phyloP scores from a whole-genome alignment of 2,329 filamentous ascomycete genomes.

The Nannizziopsis arthrosporioides region DNA sequence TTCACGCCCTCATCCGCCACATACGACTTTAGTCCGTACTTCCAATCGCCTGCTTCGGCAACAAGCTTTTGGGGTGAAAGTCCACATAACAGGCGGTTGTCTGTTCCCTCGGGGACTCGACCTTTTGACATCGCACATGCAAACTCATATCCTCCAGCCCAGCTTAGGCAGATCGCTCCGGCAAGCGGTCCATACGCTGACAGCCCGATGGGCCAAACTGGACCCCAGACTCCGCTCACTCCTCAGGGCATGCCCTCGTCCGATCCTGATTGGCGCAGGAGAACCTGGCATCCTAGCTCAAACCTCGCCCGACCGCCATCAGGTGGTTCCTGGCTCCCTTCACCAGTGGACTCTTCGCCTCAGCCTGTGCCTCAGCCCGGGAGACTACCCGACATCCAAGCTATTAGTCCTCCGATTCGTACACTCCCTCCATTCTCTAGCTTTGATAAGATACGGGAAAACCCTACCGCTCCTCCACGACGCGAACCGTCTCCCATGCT shows the following conservation, averaged over 20 bases:
- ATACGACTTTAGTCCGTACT: slow-evolving; percentile 60
- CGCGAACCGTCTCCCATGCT: slow-evolving; percentile 66
- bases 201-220: slow-evolving; percentile 48
- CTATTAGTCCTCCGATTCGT: too few species aligned
- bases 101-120: slow-evolving; percentile 64
- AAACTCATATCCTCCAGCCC: slow-evolving; percentile 45
- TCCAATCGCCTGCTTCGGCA: slow-evolving; percentile 61
- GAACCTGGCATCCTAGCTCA: slow-evolving; percentile 77
- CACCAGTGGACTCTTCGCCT: slow-evolving; percentile 54
- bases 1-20: slow-evolving; percentile 78
- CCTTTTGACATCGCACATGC: slow-evolving; percentile 59
- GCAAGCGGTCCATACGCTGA: slow-evolving; percentile 46
- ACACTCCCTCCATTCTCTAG: slow-evolving; percentile 84
- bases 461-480: slow-evolving; percentile 50
- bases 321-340: slow-evolving; percentile 63
- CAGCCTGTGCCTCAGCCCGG: slow-evolving; percentile 45
- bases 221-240: slow-evolving; percentile 43
- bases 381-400: not conserved
- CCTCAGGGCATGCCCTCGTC: slow-evolving; percentile 29
- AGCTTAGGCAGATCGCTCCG: slow-evolving; percentile 45
- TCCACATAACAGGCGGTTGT: slow-evolving; percentile 62
- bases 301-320: slow-evolving; percentile 53
- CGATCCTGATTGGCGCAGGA: slow-evolving; percentile 67
- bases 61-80: slow-evolving; percentile 62
- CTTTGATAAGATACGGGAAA: slow-evolving; percentile 64